A percentile compares a stretch with the other conserved stretches of the same genome.
phyloP scores from a whole-genome alignment of 495 filamentous ascomycete species.

The Hypoxylon intermedium region DNA sequence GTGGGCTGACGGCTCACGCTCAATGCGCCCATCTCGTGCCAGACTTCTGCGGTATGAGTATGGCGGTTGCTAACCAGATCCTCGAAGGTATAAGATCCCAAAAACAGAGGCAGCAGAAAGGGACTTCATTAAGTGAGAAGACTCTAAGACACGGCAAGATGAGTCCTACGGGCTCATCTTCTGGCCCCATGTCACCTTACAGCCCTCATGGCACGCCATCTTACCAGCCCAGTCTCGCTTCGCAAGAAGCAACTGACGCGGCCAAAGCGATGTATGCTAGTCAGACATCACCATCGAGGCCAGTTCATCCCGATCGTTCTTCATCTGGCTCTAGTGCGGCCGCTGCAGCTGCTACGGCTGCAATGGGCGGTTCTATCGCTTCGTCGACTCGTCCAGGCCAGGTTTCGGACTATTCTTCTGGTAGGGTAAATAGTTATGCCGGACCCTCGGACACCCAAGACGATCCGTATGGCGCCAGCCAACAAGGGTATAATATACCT shows the following conservation, averaged over 20 bases:
- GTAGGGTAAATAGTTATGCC: constrained; percentile 47
- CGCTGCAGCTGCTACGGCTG: constrained; percentile 55
- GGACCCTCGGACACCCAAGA: constrained; percentile 47
- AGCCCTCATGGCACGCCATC: constrained; percentile 34
- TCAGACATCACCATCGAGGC: constrained; percentile 55
- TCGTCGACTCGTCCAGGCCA: constrained; percentile 39
- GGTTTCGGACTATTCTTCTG: constrained; percentile 49
- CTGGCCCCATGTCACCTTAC: constrained; percentile 42
- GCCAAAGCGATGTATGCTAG: constrained; percentile 60
- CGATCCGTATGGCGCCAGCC: constrained; percentile 55
- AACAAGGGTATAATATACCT: constrained; percentile 46
- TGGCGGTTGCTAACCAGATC: constrained; percentile 95
- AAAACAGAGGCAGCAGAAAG: constrained; percentile 61
- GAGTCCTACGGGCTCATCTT: constrained; percentile 43
- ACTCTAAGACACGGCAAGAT: constrained; percentile 67
- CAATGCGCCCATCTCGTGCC: constrained; percentile 94
- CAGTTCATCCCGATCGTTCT: constrained; percentile 49
- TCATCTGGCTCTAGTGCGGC: constrained; percentile 51
- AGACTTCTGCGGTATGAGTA: constrained; percentile 99
- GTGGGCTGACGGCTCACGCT: constrained; percentile 86
- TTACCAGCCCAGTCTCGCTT: constrained; percentile 48
- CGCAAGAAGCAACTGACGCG: constrained; percentile 58
- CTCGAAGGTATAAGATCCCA: constrained; percentile 69
- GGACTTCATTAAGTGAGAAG: constrained; percentile 64
- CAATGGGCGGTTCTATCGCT: constrained; percentile 48